Evolutionary conservation across 2,329 filamentous ascomycete genomes (phyloP).

Genomic region (Juglanconis juglandina): DNA sequence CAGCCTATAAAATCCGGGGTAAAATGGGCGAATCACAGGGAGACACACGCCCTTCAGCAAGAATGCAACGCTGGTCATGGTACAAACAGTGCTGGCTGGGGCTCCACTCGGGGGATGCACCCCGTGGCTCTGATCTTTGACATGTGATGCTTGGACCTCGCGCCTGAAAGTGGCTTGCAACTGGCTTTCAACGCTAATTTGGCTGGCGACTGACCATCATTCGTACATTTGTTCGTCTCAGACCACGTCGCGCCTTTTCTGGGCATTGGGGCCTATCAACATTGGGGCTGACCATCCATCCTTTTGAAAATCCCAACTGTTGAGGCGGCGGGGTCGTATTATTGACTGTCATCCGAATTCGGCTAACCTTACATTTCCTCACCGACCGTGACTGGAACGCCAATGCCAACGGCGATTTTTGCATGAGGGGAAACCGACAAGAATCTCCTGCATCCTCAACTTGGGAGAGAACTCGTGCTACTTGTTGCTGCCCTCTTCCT

Average conservation of each 20-base stretch:
- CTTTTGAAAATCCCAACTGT: background rate
- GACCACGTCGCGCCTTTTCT: too few species aligned
- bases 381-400: background rate
- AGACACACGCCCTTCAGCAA: background rate
- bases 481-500: too few species aligned
- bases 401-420: too few species aligned
- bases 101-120: background rate
- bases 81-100: background rate
- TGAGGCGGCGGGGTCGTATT: background rate
- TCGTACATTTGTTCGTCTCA: too few species aligned
- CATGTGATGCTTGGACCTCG: background rate
- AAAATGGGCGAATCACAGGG: constrained; percentile 4
- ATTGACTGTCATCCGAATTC: background rate
- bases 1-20: constrained; percentile 1
- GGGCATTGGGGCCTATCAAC: too few species aligned
- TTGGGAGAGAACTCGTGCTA: too few species aligned
- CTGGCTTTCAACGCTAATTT: too few species aligned
- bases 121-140: background rate
- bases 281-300: too few species aligned
- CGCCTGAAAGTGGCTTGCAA: background rate
- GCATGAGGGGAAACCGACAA: too few species aligned
- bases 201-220: too few species aligned
- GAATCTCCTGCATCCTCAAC: too few species aligned
- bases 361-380: background rate
- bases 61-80: background rate